phyloP scores from a whole-genome alignment of 495 filamentous ascomycete species.

The Letharia lupina region DNA sequence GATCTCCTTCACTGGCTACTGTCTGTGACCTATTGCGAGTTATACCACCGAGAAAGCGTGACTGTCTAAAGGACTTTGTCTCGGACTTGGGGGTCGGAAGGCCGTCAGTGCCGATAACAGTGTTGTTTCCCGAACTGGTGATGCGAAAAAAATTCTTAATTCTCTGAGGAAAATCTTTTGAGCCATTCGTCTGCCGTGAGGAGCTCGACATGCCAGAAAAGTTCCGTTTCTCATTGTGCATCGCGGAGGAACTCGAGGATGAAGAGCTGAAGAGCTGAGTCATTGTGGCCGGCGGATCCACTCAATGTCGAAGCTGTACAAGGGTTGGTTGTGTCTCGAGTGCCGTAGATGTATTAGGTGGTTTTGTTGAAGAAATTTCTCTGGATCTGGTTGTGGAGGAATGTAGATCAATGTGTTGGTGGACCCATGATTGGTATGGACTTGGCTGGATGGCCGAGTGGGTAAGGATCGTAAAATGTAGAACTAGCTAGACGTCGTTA shows the following conservation, averaged over 20 bases:
- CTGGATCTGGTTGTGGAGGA: conserved; percentile 11
- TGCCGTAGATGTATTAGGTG: neutral
- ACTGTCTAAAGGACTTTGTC: conserved; percentile 68
- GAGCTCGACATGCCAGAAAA: conserved; percentile 25
- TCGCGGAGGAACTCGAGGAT: conserved; percentile 3
- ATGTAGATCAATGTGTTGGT: conserved; percentile 19
- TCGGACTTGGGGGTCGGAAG: conserved; percentile 42
- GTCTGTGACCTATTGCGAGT: conserved; percentile 76
- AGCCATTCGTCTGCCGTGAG: conserved; percentile 33
- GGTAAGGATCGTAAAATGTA: neutral
- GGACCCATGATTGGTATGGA: conserved; percentile 12
- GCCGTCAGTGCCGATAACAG: conserved; percentile 35
- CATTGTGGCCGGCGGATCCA: conserved; percentile 4
- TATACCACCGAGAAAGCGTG: conserved; percentile 70
- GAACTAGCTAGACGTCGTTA: neutral
- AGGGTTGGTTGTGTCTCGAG: neutral
- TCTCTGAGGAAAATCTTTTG: conserved; percentile 70
- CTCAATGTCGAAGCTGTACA: neutral
- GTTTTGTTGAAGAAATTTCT: neutral
- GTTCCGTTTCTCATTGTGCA: conserved; percentile 37
- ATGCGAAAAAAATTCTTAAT: conserved; percentile 98
- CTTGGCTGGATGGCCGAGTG: neutral
- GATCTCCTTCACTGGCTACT: conserved; percentile 87
- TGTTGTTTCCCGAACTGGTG: conserved; percentile 55
- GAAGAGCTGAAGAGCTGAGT: conserved; percentile 23